Evolutionary conservation across 192 early-diverging fungal genomes (phyloP).

Genomic region (Coemansia sp.): DNA sequence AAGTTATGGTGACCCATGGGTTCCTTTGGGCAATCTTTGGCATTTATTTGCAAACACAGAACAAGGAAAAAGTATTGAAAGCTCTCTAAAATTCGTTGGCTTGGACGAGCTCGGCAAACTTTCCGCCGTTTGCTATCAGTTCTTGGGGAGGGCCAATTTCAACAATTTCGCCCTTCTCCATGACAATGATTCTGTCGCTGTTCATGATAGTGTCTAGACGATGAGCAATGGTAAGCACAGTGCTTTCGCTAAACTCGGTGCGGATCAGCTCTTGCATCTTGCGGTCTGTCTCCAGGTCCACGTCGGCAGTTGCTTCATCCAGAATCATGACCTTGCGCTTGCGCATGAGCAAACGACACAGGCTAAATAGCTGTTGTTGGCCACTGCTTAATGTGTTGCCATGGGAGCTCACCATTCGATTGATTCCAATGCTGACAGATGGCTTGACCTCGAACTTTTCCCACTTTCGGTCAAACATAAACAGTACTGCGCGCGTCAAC

Average conservation of each 20-base stretch:
- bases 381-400: slow-evolving; percentile 41
- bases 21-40: too few relatives aligned
- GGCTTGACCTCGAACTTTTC: neutral
- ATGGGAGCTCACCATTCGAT: neutral
- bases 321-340: slow-evolving; percentile 62
- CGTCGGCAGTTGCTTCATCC: slow-evolving; percentile 71
- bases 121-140: slow-evolving; percentile 53
- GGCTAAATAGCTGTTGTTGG: slow-evolving; percentile 68
- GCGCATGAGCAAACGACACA: slow-evolving; percentile 62
- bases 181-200: slow-evolving; percentile 72
- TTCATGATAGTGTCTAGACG: slow-evolving; percentile 69
- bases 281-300: slow-evolving; percentile 53
- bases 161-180: slow-evolving; percentile 66
- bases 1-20: too few relatives aligned
- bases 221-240: slow-evolving; percentile 74
- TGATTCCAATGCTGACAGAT: neutral
- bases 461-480: neutral
- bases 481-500: neutral
- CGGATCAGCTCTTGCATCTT: slow-evolving; percentile 45
- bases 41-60: too few relatives aligned
- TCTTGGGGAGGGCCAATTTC: slow-evolving; percentile 67
- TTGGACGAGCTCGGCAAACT: slow-evolving; percentile 28
- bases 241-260: slow-evolving; percentile 52
- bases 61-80: too few relatives aligned
- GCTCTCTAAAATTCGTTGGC: slow-evolving; percentile 17